phyloP scores from a whole-genome alignment of 2,329 filamentous ascomycete species.

The Alternaria novae-zelandiae region DNA sequence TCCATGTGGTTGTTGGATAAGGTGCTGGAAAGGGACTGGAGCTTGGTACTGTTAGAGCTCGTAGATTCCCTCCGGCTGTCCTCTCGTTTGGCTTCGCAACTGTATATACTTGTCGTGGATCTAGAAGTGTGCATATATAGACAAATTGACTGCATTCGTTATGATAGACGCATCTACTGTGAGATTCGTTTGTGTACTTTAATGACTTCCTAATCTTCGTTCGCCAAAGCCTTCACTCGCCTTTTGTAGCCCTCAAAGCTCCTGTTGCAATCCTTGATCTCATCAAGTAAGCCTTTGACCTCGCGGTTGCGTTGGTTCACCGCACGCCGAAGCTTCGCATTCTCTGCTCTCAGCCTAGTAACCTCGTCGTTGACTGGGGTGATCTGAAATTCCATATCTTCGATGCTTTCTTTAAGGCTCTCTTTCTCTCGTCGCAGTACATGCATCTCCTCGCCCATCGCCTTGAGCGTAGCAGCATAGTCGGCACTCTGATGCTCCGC shows the following conservation, averaged over 20 bases:
- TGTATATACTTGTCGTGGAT: conserved; percentile 19
- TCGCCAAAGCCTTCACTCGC: neutral
- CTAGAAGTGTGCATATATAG: conserved; percentile 18
- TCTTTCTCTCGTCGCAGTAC: too few species aligned
- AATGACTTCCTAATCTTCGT: neutral
- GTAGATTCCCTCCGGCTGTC: neutral
- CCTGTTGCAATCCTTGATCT: neutral
- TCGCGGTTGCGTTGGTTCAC: too few species aligned
- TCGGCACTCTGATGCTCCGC: too few species aligned
- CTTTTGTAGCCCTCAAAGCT: neutral
- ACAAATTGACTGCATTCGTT: conserved; percentile 12
- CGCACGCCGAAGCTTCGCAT: too few species aligned
- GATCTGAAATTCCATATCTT: too few species aligned
- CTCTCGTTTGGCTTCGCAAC: conserved; percentile 12
- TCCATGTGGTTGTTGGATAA: neutral
- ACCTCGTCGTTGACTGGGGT: too few species aligned
- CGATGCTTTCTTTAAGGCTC: too few species aligned
- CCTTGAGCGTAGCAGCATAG: too few species aligned
- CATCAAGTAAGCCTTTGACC: too few species aligned
- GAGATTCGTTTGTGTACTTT: neutral
- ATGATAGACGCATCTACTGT: neutral
- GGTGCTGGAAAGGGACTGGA: neutral
- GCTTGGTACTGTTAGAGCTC: neutral
- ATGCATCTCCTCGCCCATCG: too few species aligned
- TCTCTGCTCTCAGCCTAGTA: too few species aligned